These are phyloP conservation scores for Debaryomyces psychrophilus DNA, from an alignment of 1,139 yeast species.

Conservation along the genomic window DNA sequence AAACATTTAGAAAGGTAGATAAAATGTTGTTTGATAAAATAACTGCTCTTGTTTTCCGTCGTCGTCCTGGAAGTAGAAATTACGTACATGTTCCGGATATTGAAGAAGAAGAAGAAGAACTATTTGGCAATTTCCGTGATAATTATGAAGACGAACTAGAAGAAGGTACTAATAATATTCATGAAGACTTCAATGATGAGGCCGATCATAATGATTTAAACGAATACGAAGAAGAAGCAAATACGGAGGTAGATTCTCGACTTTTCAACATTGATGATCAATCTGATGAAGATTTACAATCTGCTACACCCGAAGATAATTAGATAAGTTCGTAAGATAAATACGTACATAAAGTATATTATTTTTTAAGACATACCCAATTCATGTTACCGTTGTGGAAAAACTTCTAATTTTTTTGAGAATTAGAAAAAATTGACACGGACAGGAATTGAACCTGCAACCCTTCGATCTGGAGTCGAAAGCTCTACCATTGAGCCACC, in stretches of 20 bases:
- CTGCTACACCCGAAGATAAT: conserved; percentile 2
- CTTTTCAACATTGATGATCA: conserved; percentile 45
- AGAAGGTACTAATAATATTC: conserved; percentile 30
- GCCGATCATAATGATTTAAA: conserved; percentile 13
- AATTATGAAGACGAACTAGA: conserved; percentile 53
- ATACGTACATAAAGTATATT: background rate
- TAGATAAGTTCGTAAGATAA: conserved; percentile 1
- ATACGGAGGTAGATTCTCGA: conserved; percentile 30
- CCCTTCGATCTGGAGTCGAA: conserved; percentile 69
- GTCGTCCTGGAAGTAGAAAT: conserved; percentile 45
- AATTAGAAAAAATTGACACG: conserved; percentile 23
- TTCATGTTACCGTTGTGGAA: too few relatives aligned
- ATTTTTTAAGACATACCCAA: background rate
- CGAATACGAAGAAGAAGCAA: conserved; percentile 4
- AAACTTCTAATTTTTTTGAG: background rate
- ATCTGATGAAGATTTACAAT: conserved; percentile 29
- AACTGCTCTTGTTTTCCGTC: conserved; percentile 39
- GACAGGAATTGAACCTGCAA: conserved; percentile 44
- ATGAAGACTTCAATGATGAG: conserved; percentile 14
- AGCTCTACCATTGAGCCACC: conserved; percentile 91
- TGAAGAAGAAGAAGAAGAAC: conserved; percentile 54
- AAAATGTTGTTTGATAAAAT: conserved; percentile 38
- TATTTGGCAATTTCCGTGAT: conserved; percentile 52
- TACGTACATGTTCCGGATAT: conserved; percentile 49
- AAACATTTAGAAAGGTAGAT: conserved; percentile 42